Evolutionary conservation across 495 filamentous ascomycete genomes (phyloP), one percentile per base, ranked within the genome.

Genomic region (Podospora comata): DNA sequence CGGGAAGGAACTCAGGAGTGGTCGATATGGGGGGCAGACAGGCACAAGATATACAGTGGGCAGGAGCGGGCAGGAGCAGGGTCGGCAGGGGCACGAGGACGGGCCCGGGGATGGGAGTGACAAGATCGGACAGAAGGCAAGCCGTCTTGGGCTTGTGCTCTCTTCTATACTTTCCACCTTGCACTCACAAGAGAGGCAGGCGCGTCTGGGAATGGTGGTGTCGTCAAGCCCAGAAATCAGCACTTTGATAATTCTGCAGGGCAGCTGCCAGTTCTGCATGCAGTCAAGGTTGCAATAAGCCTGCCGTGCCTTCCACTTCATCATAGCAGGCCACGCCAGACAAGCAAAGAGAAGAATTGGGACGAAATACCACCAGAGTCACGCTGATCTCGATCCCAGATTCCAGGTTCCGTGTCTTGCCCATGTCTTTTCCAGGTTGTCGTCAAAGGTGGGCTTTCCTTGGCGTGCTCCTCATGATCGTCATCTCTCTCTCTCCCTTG

Each of bases 361-460:
- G 39, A 48, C 55, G 55, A 58, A 26, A 58, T 58, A 19, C 55
- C 55, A 16, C 19, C 7, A 26, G 23, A 26, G 55, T 26, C 55
- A 58, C 11, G 55, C 55, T 58, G 55, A 58, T 58, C 55, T 58
- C 55, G n/a, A 20, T 26, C 55, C 55, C 55, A 26, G 23, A 58
- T 58, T 58, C 55, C 55, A 58, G 55, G 55, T 58, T 58, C 55
- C 23, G n/a, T 58, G n/a, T 58, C 55, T 58, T 48, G 39, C 7
- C 2, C 39, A 48, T 48, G 39, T 48, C 9, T 48, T 16, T 48
- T 48, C 39, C 39, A 19, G 55, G 55, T 58, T 58, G n/a, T 58
- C n/a, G 55, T 19, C 55, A 19, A 58, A 58, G 23, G 18, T 26
- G n/a, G 55, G 18, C 23, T 23, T 26, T 58, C 18, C 55, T 58